Evolutionary conservation across 106 monocot genomes (phyloP).

Genomic region (Chionographis japonica): DNA sequence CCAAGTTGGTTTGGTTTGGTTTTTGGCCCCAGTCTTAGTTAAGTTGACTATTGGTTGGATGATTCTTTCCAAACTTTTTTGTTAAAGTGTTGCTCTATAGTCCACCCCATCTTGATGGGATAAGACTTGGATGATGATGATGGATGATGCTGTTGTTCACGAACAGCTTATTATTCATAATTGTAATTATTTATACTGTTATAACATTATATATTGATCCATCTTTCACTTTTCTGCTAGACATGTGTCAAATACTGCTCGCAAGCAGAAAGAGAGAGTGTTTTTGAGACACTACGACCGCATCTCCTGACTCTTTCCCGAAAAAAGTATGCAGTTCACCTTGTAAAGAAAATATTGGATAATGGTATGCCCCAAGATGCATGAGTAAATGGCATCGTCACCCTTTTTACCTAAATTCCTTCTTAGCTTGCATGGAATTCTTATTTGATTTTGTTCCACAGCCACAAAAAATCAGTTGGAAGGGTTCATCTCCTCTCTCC

Average conservation of each 20-base stretch:
- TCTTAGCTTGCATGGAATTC: not conserved
- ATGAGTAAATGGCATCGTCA: not conserved
- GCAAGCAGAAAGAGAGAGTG: conserved; percentile 64
- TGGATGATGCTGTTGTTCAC: too few species aligned
- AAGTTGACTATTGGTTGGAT: too few species aligned
- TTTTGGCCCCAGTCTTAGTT: too few species aligned
- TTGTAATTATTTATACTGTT: not conserved
- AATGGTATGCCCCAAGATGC: conserved; percentile 39
- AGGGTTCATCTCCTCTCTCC: conserved; percentile 84
- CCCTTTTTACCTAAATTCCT: not conserved
- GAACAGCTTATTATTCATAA: too few species aligned
- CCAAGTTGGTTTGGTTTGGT: too few species aligned
- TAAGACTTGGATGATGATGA: too few species aligned
- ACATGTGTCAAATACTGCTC: conserved; percentile 76
- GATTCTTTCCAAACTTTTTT: too few species aligned
- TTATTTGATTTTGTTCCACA: conserved; percentile 20
- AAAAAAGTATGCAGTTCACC: conserved; percentile 89
- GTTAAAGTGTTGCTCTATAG: too few species aligned
- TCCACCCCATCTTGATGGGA: too few species aligned
- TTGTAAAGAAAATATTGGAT: conserved; percentile 89
- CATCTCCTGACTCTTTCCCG: conserved; percentile 70
- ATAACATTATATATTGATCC: not conserved
- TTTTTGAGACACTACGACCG: conserved; percentile 75
- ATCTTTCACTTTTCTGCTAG: conserved; percentile 20
- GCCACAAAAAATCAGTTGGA: conserved; percentile 79